Conservation (phyloP, 2,329 filamentous ascomycete genomes). For the Pyrenophora tritici-repentis region DNA sequence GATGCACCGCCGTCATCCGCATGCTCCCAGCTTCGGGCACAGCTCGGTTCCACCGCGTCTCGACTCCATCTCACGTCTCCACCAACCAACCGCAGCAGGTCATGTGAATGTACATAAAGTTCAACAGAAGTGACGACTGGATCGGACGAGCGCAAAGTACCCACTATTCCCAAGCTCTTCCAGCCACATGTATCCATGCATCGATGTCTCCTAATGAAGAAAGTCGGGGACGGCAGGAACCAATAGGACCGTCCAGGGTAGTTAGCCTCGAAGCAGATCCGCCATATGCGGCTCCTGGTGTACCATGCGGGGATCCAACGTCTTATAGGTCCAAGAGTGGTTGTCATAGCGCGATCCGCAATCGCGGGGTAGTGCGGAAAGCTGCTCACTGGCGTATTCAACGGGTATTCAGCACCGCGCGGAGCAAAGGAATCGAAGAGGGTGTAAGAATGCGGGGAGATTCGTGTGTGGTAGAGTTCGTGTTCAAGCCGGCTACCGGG, state of each 20-base stretch:
- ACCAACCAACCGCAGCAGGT: constrained; percentile 6
- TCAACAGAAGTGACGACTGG: constrained; percentile 14
- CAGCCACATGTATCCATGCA: constrained; percentile 17
- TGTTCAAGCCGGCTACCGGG: background rate
- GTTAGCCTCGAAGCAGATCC: constrained; percentile 8
- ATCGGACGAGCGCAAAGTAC: constrained; percentile 31
- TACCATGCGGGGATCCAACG: constrained; percentile 27
- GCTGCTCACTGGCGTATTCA: background rate
- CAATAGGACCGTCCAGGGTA: constrained; percentile 6
- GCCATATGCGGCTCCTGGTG: constrained; percentile 28
- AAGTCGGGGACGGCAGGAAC: constrained; percentile 3
- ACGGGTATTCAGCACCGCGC: constrained; percentile 2
- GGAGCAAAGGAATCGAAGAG: constrained; percentile 5
- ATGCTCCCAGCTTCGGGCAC: background rate
- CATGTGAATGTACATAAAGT: constrained; percentile 20
- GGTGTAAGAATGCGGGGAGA: background rate
- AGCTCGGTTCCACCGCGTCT: constrained; percentile 3
- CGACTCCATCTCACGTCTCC: constrained; percentile 5
- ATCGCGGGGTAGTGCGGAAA: constrained; percentile 23
- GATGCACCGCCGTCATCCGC: background rate
- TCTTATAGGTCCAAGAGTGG: constrained; percentile 20
- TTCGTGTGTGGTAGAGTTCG: background rate
- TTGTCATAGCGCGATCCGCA: constrained; percentile 17
- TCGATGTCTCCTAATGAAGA: constrained; percentile 3
- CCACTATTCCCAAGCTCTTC: constrained; percentile 14